phyloP scores from a whole-genome alignment of 345 rosid species.

The Chamaenerion angustifolium region DNA sequence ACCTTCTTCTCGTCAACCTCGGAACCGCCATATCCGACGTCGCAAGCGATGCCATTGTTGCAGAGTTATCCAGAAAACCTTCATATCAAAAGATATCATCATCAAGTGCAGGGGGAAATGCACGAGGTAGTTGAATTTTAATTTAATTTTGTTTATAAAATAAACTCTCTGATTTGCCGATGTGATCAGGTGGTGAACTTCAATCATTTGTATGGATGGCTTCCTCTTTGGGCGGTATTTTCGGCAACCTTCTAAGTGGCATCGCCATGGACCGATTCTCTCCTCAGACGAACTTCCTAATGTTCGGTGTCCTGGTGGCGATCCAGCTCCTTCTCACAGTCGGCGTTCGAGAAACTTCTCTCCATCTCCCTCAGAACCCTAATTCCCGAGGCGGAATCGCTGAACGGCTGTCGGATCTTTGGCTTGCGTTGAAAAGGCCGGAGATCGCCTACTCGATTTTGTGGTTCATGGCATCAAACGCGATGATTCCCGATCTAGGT shows the following conservation, averaged over 20 bases:
- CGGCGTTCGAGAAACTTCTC: slow-evolving; percentile 38
- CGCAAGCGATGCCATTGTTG: slow-evolving; percentile 91
- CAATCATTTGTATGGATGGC: slow-evolving; percentile 87
- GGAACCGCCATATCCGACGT: slow-evolving; percentile 86
- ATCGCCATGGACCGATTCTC: slow-evolving; percentile 38
- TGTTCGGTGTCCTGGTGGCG: slow-evolving; percentile 34
- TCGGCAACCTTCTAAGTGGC: slow-evolving; percentile 76
- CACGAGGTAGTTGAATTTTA: too few species aligned
- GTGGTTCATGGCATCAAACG: slow-evolving; percentile 70
- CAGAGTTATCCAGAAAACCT: slow-evolving; percentile 46
- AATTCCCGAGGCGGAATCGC: slow-evolving; percentile 31
- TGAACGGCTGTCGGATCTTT: slow-evolving; percentile 50
- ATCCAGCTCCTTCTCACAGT: slow-evolving; percentile 53
- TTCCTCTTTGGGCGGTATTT: slow-evolving; percentile 63
- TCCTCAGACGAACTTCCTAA: slow-evolving; percentile 36
- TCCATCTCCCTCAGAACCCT: slow-evolving; percentile 41
- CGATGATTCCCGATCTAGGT: slow-evolving; percentile 43
- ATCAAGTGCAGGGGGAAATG: too few species aligned
- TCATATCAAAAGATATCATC: slow-evolving; percentile 6
- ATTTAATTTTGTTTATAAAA: too few species aligned
- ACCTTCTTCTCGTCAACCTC: slow-evolving; percentile 68
- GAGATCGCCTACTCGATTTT: slow-evolving; percentile 54
- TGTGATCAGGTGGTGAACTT: slow-evolving; percentile 33
- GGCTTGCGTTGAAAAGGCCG: slow-evolving; percentile 34
- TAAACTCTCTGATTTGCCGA: too few species aligned